Evolutionary conservation across 345 rosid species (phyloP).

Genomic region (Ricinus communis): DNA sequence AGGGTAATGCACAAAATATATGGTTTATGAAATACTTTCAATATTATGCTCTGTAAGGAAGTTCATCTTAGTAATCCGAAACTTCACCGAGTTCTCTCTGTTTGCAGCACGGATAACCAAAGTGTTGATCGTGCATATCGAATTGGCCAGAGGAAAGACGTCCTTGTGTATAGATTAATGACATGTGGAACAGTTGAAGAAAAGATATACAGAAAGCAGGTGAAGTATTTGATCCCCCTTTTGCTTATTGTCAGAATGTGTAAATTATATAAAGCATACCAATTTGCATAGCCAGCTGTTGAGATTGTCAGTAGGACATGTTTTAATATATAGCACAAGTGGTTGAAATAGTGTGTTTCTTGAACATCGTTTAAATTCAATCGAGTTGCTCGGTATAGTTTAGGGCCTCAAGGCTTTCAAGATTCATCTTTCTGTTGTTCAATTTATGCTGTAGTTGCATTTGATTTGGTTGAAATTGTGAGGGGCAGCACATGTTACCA

Average conservation of each 20-base stretch:
- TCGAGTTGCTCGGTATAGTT: background rate
- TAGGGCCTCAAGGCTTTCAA: background rate
- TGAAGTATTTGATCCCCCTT: conserved; percentile 16
- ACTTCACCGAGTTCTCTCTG: background rate
- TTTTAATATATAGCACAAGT: background rate
- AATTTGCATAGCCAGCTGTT: background rate
- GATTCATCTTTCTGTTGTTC: background rate
- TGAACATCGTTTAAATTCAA: background rate
- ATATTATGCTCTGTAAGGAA: background rate
- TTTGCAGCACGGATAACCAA: conserved; percentile 87
- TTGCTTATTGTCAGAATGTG: background rate
- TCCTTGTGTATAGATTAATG: conserved; percentile 88
- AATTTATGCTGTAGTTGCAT: too few relatives aligned
- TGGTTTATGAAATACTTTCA: background rate
- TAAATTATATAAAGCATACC: background rate
- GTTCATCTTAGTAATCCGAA: background rate
- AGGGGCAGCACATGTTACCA: background rate
- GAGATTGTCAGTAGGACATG: background rate
- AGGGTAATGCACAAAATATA: background rate
- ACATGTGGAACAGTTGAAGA: conserved; percentile 98
- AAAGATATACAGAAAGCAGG: conserved; percentile 97
- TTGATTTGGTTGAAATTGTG: background rate
- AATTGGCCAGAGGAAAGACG: conserved; percentile 95
- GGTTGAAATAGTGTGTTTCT: background rate
- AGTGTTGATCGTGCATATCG: conserved; percentile 99